Percentiles rank a stretch among this genome's conserved stretches.
Conservation (phyloP, 164 flowering plant genomes). For the Houttuynia cordata region DNA sequence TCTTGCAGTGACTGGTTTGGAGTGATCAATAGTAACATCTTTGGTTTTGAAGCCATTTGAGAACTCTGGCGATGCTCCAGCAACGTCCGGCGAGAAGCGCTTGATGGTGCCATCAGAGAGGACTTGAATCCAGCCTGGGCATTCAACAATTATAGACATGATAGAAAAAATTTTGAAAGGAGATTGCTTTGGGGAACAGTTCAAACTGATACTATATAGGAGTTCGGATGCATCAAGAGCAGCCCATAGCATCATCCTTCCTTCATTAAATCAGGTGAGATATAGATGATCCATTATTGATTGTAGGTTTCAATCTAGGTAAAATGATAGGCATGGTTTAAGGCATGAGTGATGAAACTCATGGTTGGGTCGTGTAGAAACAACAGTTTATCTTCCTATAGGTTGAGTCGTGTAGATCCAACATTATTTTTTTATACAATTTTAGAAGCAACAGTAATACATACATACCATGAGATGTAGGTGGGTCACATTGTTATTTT, state of each 20-base stretch:
- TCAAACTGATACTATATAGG: not conserved
- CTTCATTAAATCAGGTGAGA: too few relatives aligned
- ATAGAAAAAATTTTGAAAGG: not conserved
- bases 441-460: too few relatives aligned
- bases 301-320: too few relatives aligned
- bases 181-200: not conserved
- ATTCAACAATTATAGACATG: slow-evolving; percentile 55
- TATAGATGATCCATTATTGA: too few relatives aligned
- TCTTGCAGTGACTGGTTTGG: slow-evolving; percentile 47
- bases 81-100: slow-evolving; percentile 40
- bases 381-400: too few relatives aligned
- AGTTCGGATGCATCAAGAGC: not conserved
- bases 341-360: too few relatives aligned
- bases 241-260: too few relatives aligned
- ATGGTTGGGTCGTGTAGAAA: too few relatives aligned
- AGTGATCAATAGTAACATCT: slow-evolving; percentile 44
- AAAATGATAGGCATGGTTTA: too few relatives aligned
- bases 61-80: slow-evolving; percentile 19
- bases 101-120: slow-evolving; percentile 56
- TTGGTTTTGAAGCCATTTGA: slow-evolving; percentile 41
- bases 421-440: too few relatives aligned
- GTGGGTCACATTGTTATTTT: not conserved
- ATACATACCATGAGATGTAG: not conserved
- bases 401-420: too few relatives aligned
- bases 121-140: slow-evolving; percentile 50